Percentiles rank a stretch among this genome's conserved stretches.
Evolutionary conservation across 768 basidiomycete genomes (phyloP).

Genomic region (Psilocybe cubensis): DNA sequence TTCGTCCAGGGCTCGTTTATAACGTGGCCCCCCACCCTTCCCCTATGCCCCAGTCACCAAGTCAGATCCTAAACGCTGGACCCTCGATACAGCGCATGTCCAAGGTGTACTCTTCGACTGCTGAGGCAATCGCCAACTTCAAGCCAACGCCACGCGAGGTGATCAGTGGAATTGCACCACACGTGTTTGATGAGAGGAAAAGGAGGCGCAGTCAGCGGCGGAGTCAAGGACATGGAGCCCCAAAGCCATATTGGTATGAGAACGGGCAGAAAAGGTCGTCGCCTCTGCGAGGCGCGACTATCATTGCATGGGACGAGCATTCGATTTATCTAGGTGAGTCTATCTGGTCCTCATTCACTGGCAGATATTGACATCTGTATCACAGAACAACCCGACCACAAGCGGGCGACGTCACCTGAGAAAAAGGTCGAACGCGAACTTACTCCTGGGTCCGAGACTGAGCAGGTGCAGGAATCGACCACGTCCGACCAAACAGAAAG

Average conservation of each 20-base stretch:
- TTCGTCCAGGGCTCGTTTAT: too few relatives aligned
- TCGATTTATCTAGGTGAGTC: slow-evolving; percentile 34
- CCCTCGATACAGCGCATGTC: slow-evolving; percentile 2
- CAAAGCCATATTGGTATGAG: slow-evolving; percentile 23
- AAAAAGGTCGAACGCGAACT: slow-evolving; percentile 2
- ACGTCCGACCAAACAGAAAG: slow-evolving; percentile 1
- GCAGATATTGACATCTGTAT: too few relatives aligned
- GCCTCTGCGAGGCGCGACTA: slow-evolving; percentile 36
- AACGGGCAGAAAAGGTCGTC: slow-evolving; percentile 28
- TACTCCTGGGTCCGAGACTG: background rate
- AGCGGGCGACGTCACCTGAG: slow-evolving; percentile 5
- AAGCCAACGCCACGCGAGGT: slow-evolving; percentile 44
- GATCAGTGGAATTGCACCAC: slow-evolving; percentile 48
- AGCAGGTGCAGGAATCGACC: background rate
- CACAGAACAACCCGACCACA: slow-evolving; percentile 13
- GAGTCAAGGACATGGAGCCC: slow-evolving; percentile 18
- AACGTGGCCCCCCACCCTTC: too few relatives aligned
- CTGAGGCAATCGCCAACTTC: slow-evolving; percentile 41
- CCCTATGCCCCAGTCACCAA: background rate
- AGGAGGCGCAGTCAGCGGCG: slow-evolving; percentile 26
- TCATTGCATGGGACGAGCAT: slow-evolving; percentile 35
- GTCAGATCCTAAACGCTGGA: slow-evolving; percentile 1
- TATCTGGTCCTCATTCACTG: background rate
- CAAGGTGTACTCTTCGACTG: slow-evolving; percentile 20
- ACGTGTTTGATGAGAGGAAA: slow-evolving; percentile 45